Evolutionary conservation across 2,329 filamentous ascomycete species (phyloP).

Genomic region (Colletotrichum sojae): DNA sequence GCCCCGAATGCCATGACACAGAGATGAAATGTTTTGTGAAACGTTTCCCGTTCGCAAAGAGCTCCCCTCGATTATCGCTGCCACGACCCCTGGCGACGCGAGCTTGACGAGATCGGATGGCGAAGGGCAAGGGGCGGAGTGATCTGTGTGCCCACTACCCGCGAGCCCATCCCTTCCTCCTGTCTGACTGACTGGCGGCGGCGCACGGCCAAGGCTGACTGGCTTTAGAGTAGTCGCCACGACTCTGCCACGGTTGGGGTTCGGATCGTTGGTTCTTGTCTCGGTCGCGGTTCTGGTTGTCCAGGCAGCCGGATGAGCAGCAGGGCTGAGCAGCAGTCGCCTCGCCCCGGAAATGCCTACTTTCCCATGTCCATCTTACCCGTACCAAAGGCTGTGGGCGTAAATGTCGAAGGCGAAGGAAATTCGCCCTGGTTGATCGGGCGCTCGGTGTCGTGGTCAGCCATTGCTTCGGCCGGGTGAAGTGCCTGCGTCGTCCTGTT

Average conservation of each 20-base stretch:
- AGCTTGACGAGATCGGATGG: constrained; percentile 28
- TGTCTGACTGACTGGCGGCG: not conserved
- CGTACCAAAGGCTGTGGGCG: too few relatives aligned
- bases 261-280: not conserved
- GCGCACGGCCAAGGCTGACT: constrained; percentile 25
- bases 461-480: not conserved
- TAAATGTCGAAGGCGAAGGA: not conserved
- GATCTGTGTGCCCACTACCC: not conserved
- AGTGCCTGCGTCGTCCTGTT: not conserved
- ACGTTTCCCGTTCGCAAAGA: constrained; percentile 32
- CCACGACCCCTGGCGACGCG: constrained; percentile 11
- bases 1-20: constrained; percentile 32
- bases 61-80: constrained; percentile 9
- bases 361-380: too few relatives aligned
- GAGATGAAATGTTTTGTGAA: constrained; percentile 39
- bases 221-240: not conserved
- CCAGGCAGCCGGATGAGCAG: constrained; percentile 31
- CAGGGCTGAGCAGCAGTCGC: constrained; percentile 18
- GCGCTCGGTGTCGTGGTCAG: constrained; percentile 21
- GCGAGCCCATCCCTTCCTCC: constrained; percentile 3
- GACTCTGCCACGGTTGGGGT: constrained; percentile 3
- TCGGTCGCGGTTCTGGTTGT: not conserved
- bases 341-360: not conserved
- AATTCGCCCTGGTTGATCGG: constrained; percentile 21
- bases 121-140: constrained; percentile 9